Percentiles rank a stretch among this genome's conserved stretches.
phyloP scores from a whole-genome alignment of 2,329 filamentous ascomycete species.

The Beauveria rudraprayagi region DNA sequence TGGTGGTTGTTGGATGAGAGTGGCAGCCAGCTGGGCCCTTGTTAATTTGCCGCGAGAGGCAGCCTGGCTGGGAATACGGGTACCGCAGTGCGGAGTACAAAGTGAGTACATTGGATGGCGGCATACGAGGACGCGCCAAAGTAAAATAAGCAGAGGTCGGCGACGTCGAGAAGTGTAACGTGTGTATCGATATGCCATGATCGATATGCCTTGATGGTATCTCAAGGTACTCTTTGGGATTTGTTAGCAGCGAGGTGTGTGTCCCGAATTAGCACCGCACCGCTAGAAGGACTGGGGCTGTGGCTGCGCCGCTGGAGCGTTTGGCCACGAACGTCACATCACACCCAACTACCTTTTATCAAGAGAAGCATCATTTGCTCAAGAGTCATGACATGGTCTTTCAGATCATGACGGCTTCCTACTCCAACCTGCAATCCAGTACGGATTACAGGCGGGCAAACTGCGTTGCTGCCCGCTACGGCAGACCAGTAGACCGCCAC shows the following conservation, averaged over 20 bases:
- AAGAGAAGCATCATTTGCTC: neutral
- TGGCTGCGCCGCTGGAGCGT: conserved; percentile 1
- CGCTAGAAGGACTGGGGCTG: neutral
- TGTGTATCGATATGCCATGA: neutral
- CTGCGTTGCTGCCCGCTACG: neutral
- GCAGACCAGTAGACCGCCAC: conserved; percentile 5
- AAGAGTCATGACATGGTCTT: neutral
- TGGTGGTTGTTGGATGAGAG: neutral
- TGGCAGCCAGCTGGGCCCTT: neutral
- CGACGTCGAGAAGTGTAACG: neutral
- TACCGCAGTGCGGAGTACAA: neutral
- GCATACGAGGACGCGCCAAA: neutral
- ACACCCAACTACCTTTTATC: neutral
- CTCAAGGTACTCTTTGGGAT: neutral
- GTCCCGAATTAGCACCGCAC: conserved; percentile 8
- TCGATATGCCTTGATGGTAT: neutral
- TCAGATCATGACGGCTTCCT: neutral
- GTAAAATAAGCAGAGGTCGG: neutral
- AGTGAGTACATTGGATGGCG: neutral
- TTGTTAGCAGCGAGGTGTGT: neutral
- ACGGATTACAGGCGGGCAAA: neutral
- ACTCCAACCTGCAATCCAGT: neutral
- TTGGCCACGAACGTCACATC: neutral
- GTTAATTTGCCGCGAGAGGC: conserved; percentile 8
- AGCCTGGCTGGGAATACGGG: neutral